These are phyloP conservation scores for Calycina marina DNA, from an alignment of 2,329 filamentous ascomycete genomes.

Conservation along the genomic window DNA sequence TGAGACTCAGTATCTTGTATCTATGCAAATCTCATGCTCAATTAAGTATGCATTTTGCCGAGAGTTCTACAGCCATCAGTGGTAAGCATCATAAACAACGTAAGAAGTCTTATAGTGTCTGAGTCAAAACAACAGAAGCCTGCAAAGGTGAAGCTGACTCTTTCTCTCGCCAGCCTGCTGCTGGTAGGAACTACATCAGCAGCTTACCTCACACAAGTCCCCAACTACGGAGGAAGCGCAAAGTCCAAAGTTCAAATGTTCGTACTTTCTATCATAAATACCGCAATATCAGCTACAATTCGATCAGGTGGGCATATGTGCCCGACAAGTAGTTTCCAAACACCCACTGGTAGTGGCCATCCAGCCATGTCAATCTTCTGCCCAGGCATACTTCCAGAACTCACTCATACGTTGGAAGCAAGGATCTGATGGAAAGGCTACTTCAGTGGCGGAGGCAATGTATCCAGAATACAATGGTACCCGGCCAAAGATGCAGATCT, in stretches of 20 bases:
- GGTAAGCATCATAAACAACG: too few relatives aligned
- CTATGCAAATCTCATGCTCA: too few relatives aligned
- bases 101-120: too few relatives aligned
- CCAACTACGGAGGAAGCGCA: conserved; percentile 11
- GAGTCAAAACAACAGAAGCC: too few relatives aligned
- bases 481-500: conserved; percentile 14
- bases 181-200: conserved; percentile 4
- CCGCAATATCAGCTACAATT: not conserved
- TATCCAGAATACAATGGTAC: conserved; percentile 24
- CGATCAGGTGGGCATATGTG: conserved; percentile 11
- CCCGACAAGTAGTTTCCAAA: conserved; percentile 11
- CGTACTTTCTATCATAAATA: conserved; percentile 1
- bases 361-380: conserved; percentile 27
- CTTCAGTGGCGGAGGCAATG: conserved; percentile 34
- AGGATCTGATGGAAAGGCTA: conserved; percentile 38
- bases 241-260: conserved; percentile 12
- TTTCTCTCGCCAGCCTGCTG: not conserved
- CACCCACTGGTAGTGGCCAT: conserved; percentile 13
- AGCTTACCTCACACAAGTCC: conserved; percentile 7
- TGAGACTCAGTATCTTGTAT: too few relatives aligned
- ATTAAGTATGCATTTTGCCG: too few relatives aligned
- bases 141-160: not conserved
- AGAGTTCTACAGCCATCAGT: too few relatives aligned
- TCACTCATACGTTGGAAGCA: conserved; percentile 30
- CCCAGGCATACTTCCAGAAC: conserved; percentile 14